Base-by-base conservation (phyloP, 2,329 filamentous ascomycete genomes). In the Mollisia scopiformis region DNA sequence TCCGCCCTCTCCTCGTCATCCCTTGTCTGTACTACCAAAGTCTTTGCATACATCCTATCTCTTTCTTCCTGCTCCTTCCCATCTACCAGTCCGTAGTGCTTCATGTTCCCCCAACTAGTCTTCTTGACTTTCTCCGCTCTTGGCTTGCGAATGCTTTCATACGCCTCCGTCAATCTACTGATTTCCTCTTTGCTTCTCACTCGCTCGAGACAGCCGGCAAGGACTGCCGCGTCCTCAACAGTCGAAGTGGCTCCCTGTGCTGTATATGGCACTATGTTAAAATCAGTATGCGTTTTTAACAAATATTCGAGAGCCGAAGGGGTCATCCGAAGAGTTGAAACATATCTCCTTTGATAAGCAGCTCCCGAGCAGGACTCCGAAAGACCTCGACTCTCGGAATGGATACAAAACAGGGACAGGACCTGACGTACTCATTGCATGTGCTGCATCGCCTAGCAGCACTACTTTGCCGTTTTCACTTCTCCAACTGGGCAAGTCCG, bases 231-330 rank as follows among this genome's bases (percentile, higher is more conserved):
- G 19, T 58, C 49, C 33, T 58, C 56, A n/a, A 58, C 16, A n/a
- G 31, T 35, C n/a, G 25, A 28, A 14, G 46, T 58, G n/a, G 55
- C 55, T 7, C 47, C 55, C 41, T 59, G 57, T 21, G 50, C 57
- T n/a, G 52, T 55, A 23, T 55, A 59, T 2, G 57, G 57, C 51
- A 55, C n/a, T n/a, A n/a, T n/a, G n/a, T n/a, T n/a, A n/a, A n/a
- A n/a, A n/a, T n/a, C n/a, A n/a, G n/a, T n/a, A n/a, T n/a, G n/a
- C n/a, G n/a, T n/a, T n/a, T n/a, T n/a, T n/a, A n/a, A n/a, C n/a
- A n/a, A n/a, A n/a, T n/a, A n/a, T n/a, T n/a, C n/a, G n/a, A n/a
- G n/a, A n/a, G n/a, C n/a, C n/a, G n/a, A n/a, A n/a, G n/a, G n/a
- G n/a, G n/a, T n/a, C n/a, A n/a, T n/a, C n/a, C n/a, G n/a, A n/a